phyloP scores from a whole-genome alignment of 176 grass and related monocot species.

The Echinochloa phyllopogon region DNA sequence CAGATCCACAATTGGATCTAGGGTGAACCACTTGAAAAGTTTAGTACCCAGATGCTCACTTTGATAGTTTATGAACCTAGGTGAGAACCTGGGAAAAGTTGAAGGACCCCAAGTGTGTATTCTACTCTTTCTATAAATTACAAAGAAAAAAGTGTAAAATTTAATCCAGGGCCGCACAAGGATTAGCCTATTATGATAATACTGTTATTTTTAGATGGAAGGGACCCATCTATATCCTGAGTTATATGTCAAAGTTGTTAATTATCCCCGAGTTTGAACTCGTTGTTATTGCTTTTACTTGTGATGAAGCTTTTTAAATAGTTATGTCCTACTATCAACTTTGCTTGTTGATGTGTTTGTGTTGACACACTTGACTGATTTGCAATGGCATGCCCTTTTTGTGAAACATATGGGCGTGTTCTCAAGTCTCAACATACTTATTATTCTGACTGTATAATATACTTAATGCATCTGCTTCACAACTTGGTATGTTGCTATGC shows the following conservation, averaged over 20 bases:
- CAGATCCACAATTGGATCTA: neutral
- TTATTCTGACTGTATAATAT: conserved; percentile 22
- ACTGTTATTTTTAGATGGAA: neutral
- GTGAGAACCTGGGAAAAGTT: neutral
- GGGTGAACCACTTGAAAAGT: neutral
- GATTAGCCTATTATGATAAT: neutral
- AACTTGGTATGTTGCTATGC: conserved; percentile 1
- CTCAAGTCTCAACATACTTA: conserved; percentile 5
- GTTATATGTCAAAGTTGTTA: conserved; percentile 1
- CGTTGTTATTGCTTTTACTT: conserved; percentile 16
- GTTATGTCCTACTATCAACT: conserved; percentile 13
- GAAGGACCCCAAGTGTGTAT: neutral
- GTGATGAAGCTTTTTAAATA: neutral
- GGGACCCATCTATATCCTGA: neutral
- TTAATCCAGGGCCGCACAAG: neutral
- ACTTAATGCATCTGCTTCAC: neutral
- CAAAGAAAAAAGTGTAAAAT: neutral
- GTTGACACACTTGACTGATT: neutral
- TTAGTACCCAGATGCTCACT: neutral
- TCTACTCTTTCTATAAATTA: neutral
- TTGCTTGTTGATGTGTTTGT: conserved; percentile 23
- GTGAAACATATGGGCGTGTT: conserved; percentile 18
- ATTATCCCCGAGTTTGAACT: conserved; percentile 18
- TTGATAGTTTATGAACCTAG: neutral
- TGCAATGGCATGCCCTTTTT: neutral